Percentiles rank a stretch among this genome's conserved stretches.
Evolutionary conservation across 345 rosid genomes (phyloP).

Genomic region (Passiflora organensis): DNA sequence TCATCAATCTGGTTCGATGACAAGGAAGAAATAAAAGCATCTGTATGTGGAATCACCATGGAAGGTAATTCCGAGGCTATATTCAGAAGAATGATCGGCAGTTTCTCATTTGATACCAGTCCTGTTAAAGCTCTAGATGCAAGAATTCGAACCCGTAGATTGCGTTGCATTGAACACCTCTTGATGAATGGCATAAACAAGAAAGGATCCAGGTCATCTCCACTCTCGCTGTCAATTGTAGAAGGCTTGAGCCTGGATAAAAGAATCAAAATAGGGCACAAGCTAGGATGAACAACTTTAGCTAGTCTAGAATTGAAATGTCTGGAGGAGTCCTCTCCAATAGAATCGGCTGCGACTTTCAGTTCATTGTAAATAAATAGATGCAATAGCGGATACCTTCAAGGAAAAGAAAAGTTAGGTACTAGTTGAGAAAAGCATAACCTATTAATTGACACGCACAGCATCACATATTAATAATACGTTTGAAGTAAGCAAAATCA

Average conservation of each 20-base stretch:
- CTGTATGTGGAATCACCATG: slow-evolving; percentile 12
- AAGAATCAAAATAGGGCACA: slow-evolving; percentile 89
- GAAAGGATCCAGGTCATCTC: slow-evolving; percentile 89
- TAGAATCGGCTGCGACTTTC: slow-evolving; percentile 65
- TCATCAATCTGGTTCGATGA: slow-evolving; percentile 17
- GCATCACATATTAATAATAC: not conserved
- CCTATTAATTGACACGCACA: not conserved
- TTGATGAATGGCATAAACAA: slow-evolving; percentile 85
- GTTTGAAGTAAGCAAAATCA: no score
- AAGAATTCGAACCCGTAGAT: slow-evolving; percentile 78
- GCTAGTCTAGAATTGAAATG: slow-evolving; percentile 53
- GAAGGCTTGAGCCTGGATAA: slow-evolving; percentile 96
- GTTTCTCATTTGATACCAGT: slow-evolving; percentile 87
- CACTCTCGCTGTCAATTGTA: slow-evolving; percentile 73
- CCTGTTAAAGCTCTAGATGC: slow-evolving; percentile 91
- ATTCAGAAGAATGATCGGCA: slow-evolving; percentile 46
- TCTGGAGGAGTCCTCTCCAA: slow-evolving; percentile 40
- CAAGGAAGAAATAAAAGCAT: slow-evolving; percentile 14
- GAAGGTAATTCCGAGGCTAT: slow-evolving; percentile 67
- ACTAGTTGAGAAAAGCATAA: slow-evolving; percentile 10
- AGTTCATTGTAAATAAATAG: slow-evolving; percentile 70
- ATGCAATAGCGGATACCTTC: slow-evolving; percentile 87
- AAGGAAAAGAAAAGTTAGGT: slow-evolving; percentile 20
- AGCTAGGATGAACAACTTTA: slow-evolving; percentile 85
- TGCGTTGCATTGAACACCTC: slow-evolving; percentile 86